phyloP scores from a whole-genome alignment of 805 yeast species.

The Starmerella stellata region DNA sequence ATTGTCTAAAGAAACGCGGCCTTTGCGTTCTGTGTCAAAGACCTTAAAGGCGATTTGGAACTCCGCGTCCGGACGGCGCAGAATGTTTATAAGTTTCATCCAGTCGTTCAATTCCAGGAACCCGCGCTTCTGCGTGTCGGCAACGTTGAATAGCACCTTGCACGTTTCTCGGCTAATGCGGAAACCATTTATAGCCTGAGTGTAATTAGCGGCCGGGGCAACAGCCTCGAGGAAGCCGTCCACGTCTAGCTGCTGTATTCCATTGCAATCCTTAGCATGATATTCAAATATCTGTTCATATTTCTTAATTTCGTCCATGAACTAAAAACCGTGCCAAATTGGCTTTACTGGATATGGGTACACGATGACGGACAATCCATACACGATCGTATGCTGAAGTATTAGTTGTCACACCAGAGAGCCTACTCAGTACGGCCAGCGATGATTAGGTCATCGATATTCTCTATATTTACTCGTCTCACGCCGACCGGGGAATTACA shows the following conservation, averaged over 20 bases:
- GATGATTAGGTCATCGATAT: no score
- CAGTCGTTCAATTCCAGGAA: conserved; percentile 53
- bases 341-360: no score
- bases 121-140: conserved; percentile 59
- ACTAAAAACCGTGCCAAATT: no score
- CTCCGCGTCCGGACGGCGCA: conserved; percentile 39
- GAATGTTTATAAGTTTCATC: conserved; percentile 43
- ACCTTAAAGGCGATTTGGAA: conserved; percentile 32
- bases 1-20: conserved; percentile 26
- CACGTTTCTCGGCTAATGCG: conserved; percentile 37
- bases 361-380: no score
- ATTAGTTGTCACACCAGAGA: no score
- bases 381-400: no score
- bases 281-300: conserved; percentile 2
- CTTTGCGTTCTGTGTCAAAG: conserved; percentile 26
- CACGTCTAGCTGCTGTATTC: conserved; percentile 23
- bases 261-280: conserved; percentile 12
- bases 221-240: conserved; percentile 30
- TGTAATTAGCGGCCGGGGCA: conserved; percentile 27
- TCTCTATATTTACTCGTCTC: no score
- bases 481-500: no score
- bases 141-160: conserved; percentile 59
- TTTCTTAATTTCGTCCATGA: not conserved
- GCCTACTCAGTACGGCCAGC: no score
- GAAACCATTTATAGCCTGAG: conserved; percentile 26